These are phyloP conservation scores for Debaryomyces prosopidis DNA, from an alignment of 805 yeast species.

Conservation along the genomic window DNA sequence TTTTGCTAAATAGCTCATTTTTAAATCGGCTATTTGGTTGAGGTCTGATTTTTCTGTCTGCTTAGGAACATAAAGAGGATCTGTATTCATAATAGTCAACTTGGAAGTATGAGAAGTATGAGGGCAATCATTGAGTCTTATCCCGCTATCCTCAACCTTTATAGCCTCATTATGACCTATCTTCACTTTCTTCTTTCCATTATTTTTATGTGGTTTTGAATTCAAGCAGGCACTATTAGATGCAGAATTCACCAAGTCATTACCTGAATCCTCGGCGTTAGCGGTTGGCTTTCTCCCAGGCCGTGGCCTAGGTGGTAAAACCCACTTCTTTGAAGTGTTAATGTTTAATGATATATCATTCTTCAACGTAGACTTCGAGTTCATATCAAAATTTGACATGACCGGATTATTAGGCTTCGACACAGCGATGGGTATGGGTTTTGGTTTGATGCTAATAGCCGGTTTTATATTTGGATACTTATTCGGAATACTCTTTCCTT, in stretches of 20 bases:
- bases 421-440: slow-evolving; percentile 27
- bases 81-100: background rate
- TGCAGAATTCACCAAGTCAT: slow-evolving; percentile 1
- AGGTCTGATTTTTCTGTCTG: background rate
- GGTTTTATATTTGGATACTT: slow-evolving; percentile 40
- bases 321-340: slow-evolving; percentile 42
- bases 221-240: background rate
- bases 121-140: background rate
- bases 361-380: slow-evolving; percentile 16
- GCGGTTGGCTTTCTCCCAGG: slow-evolving; percentile 41
- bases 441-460: slow-evolving; percentile 40
- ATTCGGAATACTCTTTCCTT: background rate
- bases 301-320: slow-evolving; percentile 41
- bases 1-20: slow-evolving; percentile 33
- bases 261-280: slow-evolving; percentile 3
- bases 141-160: background rate
- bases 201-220: background rate
- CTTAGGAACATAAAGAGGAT: background rate
- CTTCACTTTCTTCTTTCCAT: slow-evolving; percentile 2
- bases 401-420: slow-evolving; percentile 25
- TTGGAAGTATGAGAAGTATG: background rate
- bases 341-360: slow-evolving; percentile 24
- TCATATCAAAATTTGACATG: slow-evolving; percentile 19
- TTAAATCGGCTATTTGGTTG: slow-evolving; percentile 23
- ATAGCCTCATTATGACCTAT: background rate